These are phyloP conservation scores for Polygonum aviculare DNA, from an alignment of 148 eudicot species.

Conservation along the genomic window DNA sequence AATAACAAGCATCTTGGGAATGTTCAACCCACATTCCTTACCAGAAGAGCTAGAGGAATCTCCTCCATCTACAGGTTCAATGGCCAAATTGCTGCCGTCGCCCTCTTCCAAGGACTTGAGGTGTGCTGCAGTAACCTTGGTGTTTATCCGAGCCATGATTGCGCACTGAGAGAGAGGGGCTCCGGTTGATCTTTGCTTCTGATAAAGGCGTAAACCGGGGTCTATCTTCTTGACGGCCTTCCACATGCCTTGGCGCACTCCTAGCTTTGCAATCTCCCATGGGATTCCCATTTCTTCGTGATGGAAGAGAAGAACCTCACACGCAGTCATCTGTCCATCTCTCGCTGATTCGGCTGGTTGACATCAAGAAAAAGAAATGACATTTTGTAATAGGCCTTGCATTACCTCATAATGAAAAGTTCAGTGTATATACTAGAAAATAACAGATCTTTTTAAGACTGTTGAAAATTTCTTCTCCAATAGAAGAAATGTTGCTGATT, in stretches of 20 bases:
- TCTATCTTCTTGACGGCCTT: slow-evolving; percentile 77
- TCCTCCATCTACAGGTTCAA: not conserved
- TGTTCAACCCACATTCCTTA: slow-evolving; percentile 36
- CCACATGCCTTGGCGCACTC: slow-evolving; percentile 96
- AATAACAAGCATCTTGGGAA: slow-evolving; percentile 59
- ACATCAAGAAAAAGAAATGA: not conserved
- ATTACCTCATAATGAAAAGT: not conserved
- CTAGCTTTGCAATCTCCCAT: slow-evolving; percentile 81
- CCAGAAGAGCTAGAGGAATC: slow-evolving; percentile 17
- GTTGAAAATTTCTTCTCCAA: too few relatives aligned
- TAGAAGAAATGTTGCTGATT: too few relatives aligned
- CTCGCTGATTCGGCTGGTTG: slow-evolving; percentile 59
- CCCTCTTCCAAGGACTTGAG: slow-evolving; percentile 29
- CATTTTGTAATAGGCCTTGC: not conserved
- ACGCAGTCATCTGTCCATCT: slow-evolving; percentile 55
- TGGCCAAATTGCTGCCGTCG: not conserved
- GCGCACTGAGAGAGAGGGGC: slow-evolving; percentile 46
- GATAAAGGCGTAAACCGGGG: slow-evolving; percentile 68
- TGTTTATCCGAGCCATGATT: slow-evolving; percentile 55
- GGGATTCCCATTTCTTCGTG: slow-evolving; percentile 98
- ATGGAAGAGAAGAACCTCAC: slow-evolving; percentile 87
- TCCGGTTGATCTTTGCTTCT: slow-evolving; percentile 50
- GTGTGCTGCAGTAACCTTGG: slow-evolving; percentile 49
- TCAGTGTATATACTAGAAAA: too few relatives aligned
- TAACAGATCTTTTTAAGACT: too few relatives aligned